A percentile compares a stretch with the other conserved stretches of the same genome.
Evolutionary conservation across 331 rosid genomes (phyloP).

Genomic region (Rhamnella rubrinervis): DNA sequence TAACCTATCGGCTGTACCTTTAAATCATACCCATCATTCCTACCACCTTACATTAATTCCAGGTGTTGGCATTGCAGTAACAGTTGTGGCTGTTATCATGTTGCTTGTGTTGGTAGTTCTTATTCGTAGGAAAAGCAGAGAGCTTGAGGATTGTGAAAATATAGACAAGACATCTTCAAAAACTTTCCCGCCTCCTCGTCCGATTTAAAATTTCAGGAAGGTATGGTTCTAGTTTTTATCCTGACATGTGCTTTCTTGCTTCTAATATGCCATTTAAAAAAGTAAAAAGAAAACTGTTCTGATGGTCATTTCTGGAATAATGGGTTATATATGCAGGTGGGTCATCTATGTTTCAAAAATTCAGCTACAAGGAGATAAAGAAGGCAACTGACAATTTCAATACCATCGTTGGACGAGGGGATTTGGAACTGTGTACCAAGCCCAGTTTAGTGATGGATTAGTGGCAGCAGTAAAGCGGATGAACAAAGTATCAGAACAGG

Average conservation of each 20-base stretch:
- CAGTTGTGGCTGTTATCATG: slow-evolving; percentile 65
- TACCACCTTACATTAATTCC: slow-evolving; percentile 74
- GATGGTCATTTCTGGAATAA: slow-evolving; percentile 13
- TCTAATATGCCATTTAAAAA: not conserved
- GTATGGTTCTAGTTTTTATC: slow-evolving; percentile 35
- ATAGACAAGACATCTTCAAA: slow-evolving; percentile 49
- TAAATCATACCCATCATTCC: slow-evolving; percentile 46
- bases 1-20: slow-evolving; percentile 44
- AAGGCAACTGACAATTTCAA: slow-evolving; percentile 80
- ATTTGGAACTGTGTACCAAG: slow-evolving; percentile 92
- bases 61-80: slow-evolving; percentile 73
- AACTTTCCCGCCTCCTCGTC: slow-evolving; percentile 46
- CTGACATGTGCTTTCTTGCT: slow-evolving; percentile 20
- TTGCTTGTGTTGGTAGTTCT: slow-evolving; percentile 73
- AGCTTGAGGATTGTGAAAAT: slow-evolving; percentile 58
- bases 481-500: slow-evolving; percentile 84
- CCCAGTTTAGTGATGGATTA: slow-evolving; percentile 71
- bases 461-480: slow-evolving; percentile 84
- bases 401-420: slow-evolving; percentile 93
- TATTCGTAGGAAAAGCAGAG: slow-evolving; percentile 74
- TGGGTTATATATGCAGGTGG: slow-evolving; percentile 55
- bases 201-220: slow-evolving; percentile 90
- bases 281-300: not conserved
- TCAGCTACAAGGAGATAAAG: slow-evolving; percentile 89
- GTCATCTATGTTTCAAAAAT: slow-evolving; percentile 67